Base-by-base conservation (phyloP, 768 basidiomycete species). In the Mycena galericulata region DNA sequence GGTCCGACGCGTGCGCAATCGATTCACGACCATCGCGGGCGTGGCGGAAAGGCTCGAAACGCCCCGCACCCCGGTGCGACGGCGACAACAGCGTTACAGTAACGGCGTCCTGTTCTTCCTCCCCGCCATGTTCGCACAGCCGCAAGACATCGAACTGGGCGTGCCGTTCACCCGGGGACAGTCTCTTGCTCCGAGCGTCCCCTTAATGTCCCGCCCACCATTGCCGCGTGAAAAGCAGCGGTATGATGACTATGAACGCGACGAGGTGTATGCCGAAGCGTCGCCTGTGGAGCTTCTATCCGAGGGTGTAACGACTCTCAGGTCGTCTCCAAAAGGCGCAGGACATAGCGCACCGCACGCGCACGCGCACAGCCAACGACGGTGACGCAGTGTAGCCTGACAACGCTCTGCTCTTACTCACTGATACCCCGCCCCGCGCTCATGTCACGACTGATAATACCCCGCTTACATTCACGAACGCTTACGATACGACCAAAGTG, bases 41-140 rank as follows among this genome's bases (percentile, higher is more conserved):
- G 76, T 77, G n/a, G 79, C 80, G 32, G 75, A 77, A 32, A 78
- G 81, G 22, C 69, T 78, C 4, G 82, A 41, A 1, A 26, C 36
- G 34, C 61, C 85, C 1, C 83, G 87, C 30, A 84, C 86, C 2
- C 85, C 88, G 45, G 74, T 85, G 49, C 85, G 87, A 51, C 78
- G 82, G 50, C 79, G 87, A 62, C 82, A 87, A 63, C 81, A 83
- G 63, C 77, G 81, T 18, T 74, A 75, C 62, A 85, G 86, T 53
- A 86, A 89, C 43, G 89, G 91, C 36, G 87, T 93, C 43, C 79
- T 94, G 54, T 94, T 92, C 80, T 94, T 94, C 84, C 85, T 95
- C 55, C 94, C 94, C 24, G 92, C 93, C 36, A 90, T 93, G 72
- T 92, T 94, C 76, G 85, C 91, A 4, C 83, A 88, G 63, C 68